phyloP scores from a whole-genome alignment of 1,284 basidiomycete species.

The Phellinidium pouzarii region DNA sequence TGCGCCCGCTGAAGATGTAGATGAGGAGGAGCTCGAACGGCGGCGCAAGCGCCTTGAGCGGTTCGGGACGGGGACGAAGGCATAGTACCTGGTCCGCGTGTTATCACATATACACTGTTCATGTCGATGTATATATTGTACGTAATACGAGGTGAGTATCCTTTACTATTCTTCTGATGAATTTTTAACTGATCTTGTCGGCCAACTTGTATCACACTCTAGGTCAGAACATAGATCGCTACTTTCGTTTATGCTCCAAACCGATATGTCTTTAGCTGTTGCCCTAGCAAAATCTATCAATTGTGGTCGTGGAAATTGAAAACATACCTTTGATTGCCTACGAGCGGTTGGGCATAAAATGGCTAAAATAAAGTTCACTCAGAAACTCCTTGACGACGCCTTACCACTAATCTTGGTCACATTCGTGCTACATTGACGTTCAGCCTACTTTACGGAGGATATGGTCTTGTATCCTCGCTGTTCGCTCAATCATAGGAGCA shows the following conservation, averaged over 20 bases:
- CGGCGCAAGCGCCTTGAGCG: conserved; percentile 57
- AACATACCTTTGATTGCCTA: no score
- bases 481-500: no score
- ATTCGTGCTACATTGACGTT: no score
- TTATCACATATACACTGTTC: background rate
- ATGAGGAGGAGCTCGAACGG: conserved; percentile 51
- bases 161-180: background rate
- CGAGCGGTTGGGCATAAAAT: no score
- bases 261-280: background rate
- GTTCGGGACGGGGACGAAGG: conserved; percentile 33
- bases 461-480: no score
- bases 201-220: no score
- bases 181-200: background rate
- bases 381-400: no score
- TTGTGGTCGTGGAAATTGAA: no score
- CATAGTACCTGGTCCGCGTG: background rate
- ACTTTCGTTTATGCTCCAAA: background rate
- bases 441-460: no score
- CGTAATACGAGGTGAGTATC: background rate
- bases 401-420: no score
- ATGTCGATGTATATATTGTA: background rate
- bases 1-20: conserved; percentile 37
- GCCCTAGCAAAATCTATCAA: no score
- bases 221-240: background rate
- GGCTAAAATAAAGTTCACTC: no score